These are phyloP conservation scores for Tetramitus jugosus DNA, from an alignment of 208 protist genomes.

Conservation along the genomic window DNA sequence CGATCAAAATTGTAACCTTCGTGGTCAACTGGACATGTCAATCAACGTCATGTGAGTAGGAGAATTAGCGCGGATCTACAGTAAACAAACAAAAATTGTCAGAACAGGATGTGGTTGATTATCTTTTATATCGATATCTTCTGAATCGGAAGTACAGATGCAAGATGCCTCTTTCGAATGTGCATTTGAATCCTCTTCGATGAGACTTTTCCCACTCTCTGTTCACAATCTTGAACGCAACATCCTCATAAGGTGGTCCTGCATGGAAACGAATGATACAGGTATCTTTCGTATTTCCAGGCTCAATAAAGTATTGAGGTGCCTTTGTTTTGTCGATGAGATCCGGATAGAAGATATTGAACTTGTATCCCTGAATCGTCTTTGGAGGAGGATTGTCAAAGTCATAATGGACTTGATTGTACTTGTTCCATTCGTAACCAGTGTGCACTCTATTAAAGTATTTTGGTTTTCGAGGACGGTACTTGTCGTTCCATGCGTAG, in stretches of 20 bases:
- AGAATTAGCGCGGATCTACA: too few relatives aligned
- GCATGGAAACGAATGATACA: constrained; percentile 83
- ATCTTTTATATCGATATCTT: constrained; percentile 54
- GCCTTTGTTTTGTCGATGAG: constrained; percentile 84
- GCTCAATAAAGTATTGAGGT: constrained; percentile 74
- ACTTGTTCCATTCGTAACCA: constrained; percentile 94
- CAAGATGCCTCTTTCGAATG: constrained; percentile 80
- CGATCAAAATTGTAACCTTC: too few relatives aligned
- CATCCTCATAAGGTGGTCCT: constrained; percentile 96
- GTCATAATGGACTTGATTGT: constrained; percentile 98
- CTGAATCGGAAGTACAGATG: constrained; percentile 75
- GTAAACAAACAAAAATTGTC: too few relatives aligned
- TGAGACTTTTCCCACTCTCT: constrained; percentile 86
- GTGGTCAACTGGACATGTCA: too few relatives aligned
- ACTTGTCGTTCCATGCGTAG: constrained; percentile 68
- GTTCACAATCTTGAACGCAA: constrained; percentile 93
- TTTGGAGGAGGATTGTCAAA: constrained; percentile 96
- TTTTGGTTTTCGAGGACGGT: constrained; percentile 87
- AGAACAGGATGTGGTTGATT: too few relatives aligned
- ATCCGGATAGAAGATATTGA: constrained; percentile 97
- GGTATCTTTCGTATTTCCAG: constrained; percentile 57
- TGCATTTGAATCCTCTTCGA: constrained; percentile 80
- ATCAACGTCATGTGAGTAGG: too few relatives aligned
- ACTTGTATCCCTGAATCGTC: constrained; percentile 97
- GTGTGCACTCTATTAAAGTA: constrained; percentile 97